Evolutionary conservation across 129 eudicot species (phyloP), one percentile per base, ranked within the genome.

Genomic region (Heracleum sosnowskyi): DNA sequence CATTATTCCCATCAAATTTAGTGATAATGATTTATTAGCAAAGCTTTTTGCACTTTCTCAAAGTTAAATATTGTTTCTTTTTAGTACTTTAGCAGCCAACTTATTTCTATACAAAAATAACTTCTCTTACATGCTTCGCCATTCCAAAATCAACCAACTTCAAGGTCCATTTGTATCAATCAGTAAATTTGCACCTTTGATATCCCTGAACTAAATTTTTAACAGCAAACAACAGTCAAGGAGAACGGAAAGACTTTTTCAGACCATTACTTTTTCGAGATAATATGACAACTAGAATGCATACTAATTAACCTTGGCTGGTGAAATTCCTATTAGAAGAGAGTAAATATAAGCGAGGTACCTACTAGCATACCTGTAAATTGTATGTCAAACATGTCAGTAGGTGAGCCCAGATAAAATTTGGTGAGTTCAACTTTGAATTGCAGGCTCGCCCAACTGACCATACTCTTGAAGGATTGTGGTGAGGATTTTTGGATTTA

Each of bases 61-160:
- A n/a, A n/a, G n/a, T n/a, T n/a, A 69, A 69, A 18, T 69, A 69
- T 18, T 15, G 16, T 11, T 31, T 13, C 24, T 69, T 69, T 69
- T 55, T n/a, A n/a, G n/a, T 7, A 18, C 47, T 39, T 39, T 1
- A 20, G 22, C 51, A 17, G 49, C 39, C 57, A 62, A 18, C 24
- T 42, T 31, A 7, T 66, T n/a, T n/a, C n/a, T n/a, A n/a, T n/a
- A n/a, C 35, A 16, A 13, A 28, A 55, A 22, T 20, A 22, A n/a
- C n/a, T n/a, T n/a, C n/a, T n/a, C n/a, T n/a, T n/a, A n/a, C n/a
- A n/a, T n/a, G n/a, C n/a, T n/a, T 24, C 18, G 18, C 92, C 96
- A 88, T 90, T 60, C 96, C 90, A 83, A 90, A 90, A 83, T 88
- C 96, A 28, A 92, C 96, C 82, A 90, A 79, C 69, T 90, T 90